phyloP scores from a whole-genome alignment of 352 stramenopile species.

The Phytophthora chlamydospora region DNA sequence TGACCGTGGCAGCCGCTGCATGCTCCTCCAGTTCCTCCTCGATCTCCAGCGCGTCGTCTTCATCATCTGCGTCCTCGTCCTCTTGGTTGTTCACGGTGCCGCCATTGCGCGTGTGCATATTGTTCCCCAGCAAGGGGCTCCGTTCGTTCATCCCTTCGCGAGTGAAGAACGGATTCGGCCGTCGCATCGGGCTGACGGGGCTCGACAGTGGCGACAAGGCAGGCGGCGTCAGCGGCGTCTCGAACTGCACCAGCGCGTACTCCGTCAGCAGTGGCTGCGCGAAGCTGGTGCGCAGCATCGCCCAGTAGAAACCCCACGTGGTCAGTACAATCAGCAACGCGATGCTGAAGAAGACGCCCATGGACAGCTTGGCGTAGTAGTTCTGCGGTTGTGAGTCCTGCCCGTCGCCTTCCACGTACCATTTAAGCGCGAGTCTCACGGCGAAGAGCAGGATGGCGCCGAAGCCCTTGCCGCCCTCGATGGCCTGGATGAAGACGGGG shows the following conservation, averaged over 20 bases:
- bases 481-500: constrained; percentile 75
- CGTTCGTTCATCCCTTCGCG: constrained; percentile 39
- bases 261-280: constrained; percentile 67
- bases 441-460: constrained; percentile 75
- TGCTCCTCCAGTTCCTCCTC: constrained; percentile 43
- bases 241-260: constrained; percentile 72
- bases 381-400: constrained; percentile 13
- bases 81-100: constrained; percentile 19
- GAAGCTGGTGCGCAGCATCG: constrained; percentile 59
- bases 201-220: constrained; percentile 63
- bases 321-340: constrained; percentile 56
- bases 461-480: constrained; percentile 82
- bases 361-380: constrained; percentile 42
- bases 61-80: constrained; percentile 35
- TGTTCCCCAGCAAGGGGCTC: constrained; percentile 50
- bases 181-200: constrained; percentile 34
- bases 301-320: constrained; percentile 63
- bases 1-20: constrained; percentile 50
- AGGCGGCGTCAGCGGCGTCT: constrained; percentile 57
- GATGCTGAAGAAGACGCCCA: constrained; percentile 73
- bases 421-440: constrained; percentile 66
- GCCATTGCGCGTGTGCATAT: constrained; percentile 29
- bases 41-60: constrained; percentile 46
- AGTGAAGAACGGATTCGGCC: constrained; percentile 21
- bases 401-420: constrained; percentile 40